These are phyloP conservation scores for Microcyclosporella mali DNA, from an alignment of 2,329 filamentous ascomycete genomes.

Conservation along the genomic window DNA sequence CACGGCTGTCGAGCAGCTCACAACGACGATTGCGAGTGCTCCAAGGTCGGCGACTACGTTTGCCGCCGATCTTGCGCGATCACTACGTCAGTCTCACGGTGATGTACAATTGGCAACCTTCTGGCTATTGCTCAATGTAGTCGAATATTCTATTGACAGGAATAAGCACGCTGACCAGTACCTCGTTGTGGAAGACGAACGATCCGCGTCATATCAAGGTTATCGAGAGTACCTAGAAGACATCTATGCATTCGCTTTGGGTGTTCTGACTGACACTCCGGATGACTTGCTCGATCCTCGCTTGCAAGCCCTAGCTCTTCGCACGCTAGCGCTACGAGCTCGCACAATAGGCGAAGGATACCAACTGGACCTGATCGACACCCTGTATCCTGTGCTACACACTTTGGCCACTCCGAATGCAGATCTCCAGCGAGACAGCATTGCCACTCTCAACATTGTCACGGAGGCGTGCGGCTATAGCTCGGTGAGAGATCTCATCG, in stretches of 20 bases:
- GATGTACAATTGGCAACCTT: slow-evolving; percentile 62
- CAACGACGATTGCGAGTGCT: slow-evolving; percentile 30
- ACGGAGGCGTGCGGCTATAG: slow-evolving; percentile 67
- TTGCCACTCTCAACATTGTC: slow-evolving; percentile 75
- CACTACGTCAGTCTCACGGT: slow-evolving; percentile 53
- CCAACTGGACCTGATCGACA: slow-evolving; percentile 78
- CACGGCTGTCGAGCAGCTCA: slow-evolving; percentile 23
- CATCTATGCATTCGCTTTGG: slow-evolving; percentile 63
- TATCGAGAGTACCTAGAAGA: slow-evolving; percentile 46
- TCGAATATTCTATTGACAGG: slow-evolving; percentile 52
- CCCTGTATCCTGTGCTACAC: slow-evolving; percentile 87
- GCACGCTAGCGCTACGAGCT: slow-evolving; percentile 72
- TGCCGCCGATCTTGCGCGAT: slow-evolving; percentile 59
- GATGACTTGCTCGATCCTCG: slow-evolving; percentile 57
- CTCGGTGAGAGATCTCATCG: slow-evolving; percentile 69
- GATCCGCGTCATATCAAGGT: neutral
- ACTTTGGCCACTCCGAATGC: slow-evolving; percentile 67
- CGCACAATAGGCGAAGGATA: slow-evolving; percentile 61
- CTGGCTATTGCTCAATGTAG: slow-evolving; percentile 71
- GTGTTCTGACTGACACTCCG: slow-evolving; percentile 47
- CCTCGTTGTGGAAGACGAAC: slow-evolving; percentile 34
- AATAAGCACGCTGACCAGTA: slow-evolving; percentile 59
- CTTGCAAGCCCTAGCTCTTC: slow-evolving; percentile 70
- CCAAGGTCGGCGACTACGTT: slow-evolving; percentile 33
- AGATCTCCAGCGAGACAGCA: slow-evolving; percentile 70